Evolutionary conservation across 73 alveolate genomes (phyloP).

Genomic region (Paraurostyla sp.): DNA sequence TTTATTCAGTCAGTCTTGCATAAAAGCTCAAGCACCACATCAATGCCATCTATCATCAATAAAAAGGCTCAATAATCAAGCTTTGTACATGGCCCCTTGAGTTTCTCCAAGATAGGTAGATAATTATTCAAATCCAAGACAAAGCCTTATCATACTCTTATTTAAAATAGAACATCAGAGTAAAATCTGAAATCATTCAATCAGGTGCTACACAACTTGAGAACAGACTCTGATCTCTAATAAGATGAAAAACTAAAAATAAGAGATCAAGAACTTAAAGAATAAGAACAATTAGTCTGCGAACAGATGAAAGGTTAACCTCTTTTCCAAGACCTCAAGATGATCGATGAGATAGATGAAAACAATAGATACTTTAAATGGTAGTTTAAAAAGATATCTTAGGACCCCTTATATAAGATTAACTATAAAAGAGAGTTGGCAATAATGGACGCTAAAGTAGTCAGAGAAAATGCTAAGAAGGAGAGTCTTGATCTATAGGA

Average conservation of each 20-base stretch:
- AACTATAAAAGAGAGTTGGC: slow-evolving; percentile 40
- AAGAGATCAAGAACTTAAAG: slow-evolving; percentile 30
- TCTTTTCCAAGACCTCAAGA: background rate
- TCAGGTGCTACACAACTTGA: background rate
- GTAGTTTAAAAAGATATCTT: background rate
- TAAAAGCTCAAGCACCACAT: background rate
- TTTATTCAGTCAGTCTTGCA: background rate
- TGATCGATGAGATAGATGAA: slow-evolving; percentile 25
- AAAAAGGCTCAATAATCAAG: background rate
- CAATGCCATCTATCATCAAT: background rate
- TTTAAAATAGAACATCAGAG: slow-evolving; percentile 10
- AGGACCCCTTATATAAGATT: slow-evolving; percentile 20
- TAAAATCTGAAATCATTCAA: slow-evolving; percentile 4
- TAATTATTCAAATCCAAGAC: background rate
- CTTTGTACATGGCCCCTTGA: background rate
- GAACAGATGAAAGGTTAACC: slow-evolving; percentile 32
- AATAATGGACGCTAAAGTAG: slow-evolving; percentile 44
- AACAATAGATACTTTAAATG: slow-evolving; percentile 14
- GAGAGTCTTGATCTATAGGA: slow-evolving; percentile 27
- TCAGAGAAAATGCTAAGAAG: slow-evolving; percentile 23
- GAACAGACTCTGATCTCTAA: background rate
- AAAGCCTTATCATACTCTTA: slow-evolving; percentile 15
- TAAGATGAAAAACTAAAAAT: slow-evolving; percentile 13
- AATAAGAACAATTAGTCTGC: background rate
- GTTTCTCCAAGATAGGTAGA: slow-evolving; percentile 3